Evolutionary conservation across 73 alveolate genomes (phyloP).

Genomic region (Tetrahymena thermophila): DNA sequence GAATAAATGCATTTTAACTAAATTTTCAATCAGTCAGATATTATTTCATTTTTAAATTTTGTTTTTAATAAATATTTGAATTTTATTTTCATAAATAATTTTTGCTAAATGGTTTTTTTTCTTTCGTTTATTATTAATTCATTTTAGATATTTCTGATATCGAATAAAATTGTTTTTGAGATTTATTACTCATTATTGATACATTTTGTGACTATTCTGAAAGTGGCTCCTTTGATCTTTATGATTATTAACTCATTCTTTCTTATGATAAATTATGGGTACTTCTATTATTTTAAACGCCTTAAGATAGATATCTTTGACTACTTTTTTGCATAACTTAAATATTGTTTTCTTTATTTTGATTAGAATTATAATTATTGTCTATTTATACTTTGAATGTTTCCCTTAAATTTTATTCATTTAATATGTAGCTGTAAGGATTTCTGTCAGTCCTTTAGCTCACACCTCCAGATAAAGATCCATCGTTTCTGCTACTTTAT

Average conservation of each 20-base stretch:
- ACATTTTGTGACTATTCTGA: not conserved
- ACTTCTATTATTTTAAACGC: not conserved
- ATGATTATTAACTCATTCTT: not conserved
- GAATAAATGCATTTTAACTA: too few species aligned
- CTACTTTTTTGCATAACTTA: not conserved
- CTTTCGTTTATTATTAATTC: not conserved
- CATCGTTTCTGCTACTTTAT: not conserved
- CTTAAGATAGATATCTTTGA: not conserved
- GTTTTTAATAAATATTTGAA: too few species aligned
- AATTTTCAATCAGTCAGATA: too few species aligned
- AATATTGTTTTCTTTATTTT: not conserved
- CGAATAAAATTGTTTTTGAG: not conserved
- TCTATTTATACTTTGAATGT: not conserved
- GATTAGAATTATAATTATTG: not conserved
- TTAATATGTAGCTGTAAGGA: not conserved
- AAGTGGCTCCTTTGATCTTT: not conserved
- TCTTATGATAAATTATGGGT: not conserved
- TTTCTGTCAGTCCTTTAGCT: not conserved
- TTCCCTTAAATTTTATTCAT: not conserved
- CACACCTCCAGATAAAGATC: not conserved
- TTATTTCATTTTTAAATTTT: too few species aligned
- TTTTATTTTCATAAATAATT: not conserved
- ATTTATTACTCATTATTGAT: not conserved
- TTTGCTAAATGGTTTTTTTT: not conserved
- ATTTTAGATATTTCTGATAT: not conserved